These are phyloP conservation scores for Oryza brachyantha DNA, from an alignment of 176 grass and related monocot species.

Conservation along the genomic window DNA sequence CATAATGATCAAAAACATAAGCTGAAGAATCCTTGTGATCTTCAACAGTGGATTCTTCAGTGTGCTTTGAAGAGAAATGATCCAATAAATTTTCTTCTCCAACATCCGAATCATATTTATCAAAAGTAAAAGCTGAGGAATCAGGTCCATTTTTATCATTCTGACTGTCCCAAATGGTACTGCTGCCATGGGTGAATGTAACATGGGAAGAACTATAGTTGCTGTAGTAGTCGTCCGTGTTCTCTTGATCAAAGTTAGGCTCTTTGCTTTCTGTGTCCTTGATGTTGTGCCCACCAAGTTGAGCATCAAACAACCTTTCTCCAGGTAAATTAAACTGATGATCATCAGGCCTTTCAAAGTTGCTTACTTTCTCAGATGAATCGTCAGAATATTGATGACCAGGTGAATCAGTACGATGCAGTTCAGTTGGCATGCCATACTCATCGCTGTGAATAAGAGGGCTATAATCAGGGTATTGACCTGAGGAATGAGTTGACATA, in stretches of 20 bases:
- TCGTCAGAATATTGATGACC: conserved; percentile 28
- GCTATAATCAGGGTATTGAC: conserved; percentile 24
- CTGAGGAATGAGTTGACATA: conserved; percentile 16
- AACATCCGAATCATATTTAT: conserved; percentile 68
- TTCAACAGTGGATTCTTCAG: conserved; percentile 35
- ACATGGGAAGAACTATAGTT: conserved; percentile 28
- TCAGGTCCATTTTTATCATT: conserved; percentile 26
- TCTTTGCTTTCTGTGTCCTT: conserved; percentile 24
- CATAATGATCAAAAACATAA: conserved; percentile 70
- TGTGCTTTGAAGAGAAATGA: conserved; percentile 50
- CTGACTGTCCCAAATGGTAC: conserved; percentile 32
- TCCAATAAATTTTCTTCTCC: conserved; percentile 61
- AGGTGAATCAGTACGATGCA: conserved; percentile 24
- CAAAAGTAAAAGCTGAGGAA: conserved; percentile 54
- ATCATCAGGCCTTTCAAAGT: conserved; percentile 28
- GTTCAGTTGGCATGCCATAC: conserved; percentile 32
- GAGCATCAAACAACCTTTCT: conserved; percentile 30
- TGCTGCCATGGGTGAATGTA: conserved; percentile 25
- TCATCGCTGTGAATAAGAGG: conserved; percentile 16
- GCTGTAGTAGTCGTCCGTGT: conserved; percentile 19
- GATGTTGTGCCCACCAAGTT: conserved; percentile 1
- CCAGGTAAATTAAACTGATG: conserved; percentile 29
- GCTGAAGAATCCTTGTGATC: conserved; percentile 30
- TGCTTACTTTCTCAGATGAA: conserved; percentile 40
- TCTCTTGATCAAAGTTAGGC: conserved; percentile 29